These are phyloP conservation scores for Entophlyctis helioformis DNA, from an alignment of 192 early-diverging fungal genomes.

Conservation along the genomic window DNA sequence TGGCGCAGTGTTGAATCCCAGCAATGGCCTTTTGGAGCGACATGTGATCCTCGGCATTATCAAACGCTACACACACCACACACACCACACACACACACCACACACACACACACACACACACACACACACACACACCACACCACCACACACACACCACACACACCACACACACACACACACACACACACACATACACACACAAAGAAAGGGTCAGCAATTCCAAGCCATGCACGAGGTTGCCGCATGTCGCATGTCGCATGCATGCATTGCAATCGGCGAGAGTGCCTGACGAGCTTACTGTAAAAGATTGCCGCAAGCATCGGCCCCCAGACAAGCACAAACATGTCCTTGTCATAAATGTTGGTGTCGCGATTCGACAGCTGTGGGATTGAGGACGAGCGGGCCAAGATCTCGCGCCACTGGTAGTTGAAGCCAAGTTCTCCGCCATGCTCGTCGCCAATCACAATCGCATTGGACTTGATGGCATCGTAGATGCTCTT, in stretches of 20 bases:
- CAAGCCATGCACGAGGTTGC: too few relatives aligned
- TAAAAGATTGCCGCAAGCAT: slow-evolving; percentile 69
- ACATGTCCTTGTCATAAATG: slow-evolving; percentile 70
- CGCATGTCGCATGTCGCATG: too few relatives aligned
- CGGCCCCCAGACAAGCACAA: slow-evolving; percentile 61
- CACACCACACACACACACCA: too few relatives aligned
- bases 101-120: too few relatives aligned
- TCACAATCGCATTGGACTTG: slow-evolving; percentile 78
- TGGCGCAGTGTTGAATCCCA: slow-evolving; percentile 63
- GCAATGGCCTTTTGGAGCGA: slow-evolving; percentile 70
- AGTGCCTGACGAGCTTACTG: slow-evolving; percentile 38
- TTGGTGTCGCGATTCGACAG: slow-evolving; percentile 29
- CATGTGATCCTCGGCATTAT: slow-evolving; percentile 62
- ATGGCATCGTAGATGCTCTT: slow-evolving; percentile 80
- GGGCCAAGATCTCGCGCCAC: slow-evolving; percentile 70
- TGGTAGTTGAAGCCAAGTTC: slow-evolving; percentile 88
- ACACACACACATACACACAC: too few relatives aligned
- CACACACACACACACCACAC: too few relatives aligned
- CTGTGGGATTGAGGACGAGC: background rate
- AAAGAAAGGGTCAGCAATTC: too few relatives aligned
- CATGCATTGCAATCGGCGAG: too few relatives aligned
- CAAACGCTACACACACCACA: too few relatives aligned
- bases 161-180: too few relatives aligned
- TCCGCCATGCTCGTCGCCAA: slow-evolving; percentile 95
- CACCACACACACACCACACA: too few relatives aligned